Evolutionary conservation across 176 grass and related monocot genomes (phyloP), one percentile per base, ranked within the genome.

Genomic region (Musa itinerans): DNA sequence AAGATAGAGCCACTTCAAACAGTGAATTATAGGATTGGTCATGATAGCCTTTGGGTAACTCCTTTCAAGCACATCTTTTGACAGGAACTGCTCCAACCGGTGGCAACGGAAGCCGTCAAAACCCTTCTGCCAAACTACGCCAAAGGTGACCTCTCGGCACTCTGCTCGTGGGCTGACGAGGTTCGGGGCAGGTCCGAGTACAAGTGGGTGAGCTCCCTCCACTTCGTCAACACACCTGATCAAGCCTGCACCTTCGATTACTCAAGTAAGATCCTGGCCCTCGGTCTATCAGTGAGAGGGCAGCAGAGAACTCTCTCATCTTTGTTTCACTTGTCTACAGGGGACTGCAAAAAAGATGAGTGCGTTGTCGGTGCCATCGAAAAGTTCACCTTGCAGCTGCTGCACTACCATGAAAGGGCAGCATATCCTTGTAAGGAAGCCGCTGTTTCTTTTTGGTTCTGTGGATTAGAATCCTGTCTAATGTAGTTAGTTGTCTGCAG

Each of bases 151-250:
- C 65, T 96, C 65, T 90, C 93, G 59, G 63, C 85, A 54, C 85
- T 90, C 4, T 96, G 93, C 78, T 73, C 89, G 8, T 92, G 93
- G 93, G 78, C 93, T 2, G 93, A 96, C 77, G 87, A 96, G 76
- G 86, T 92, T 1, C 80, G 93, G 79, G 87, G 92, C 74, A 88
- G 87, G 92, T 86, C 86, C 85, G 88, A 82, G 70, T 96, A 92
- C 76, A 79, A 65, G 21, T 92, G 87, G 92, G 88, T 81, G 0
- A 84, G 85, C 63, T 76, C 89, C 23, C 89, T 90, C 21, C 93
- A 96, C 76, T 96, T 96, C 89, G 90, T 96, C 17, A 87, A 96
- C 85, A 92, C 87, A 70, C 92, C 89, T 22, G 89, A 96, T 83
- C 14, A 88, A 67, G 87, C 81, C 25, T 96, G 93, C 89, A 90